A percentile compares a stretch with the other conserved stretches of the same genome.
These are phyloP conservation scores for Gossypium schwendimanii DNA, from an alignment of 441 rosid genomes.

Conservation along the genomic window DNA sequence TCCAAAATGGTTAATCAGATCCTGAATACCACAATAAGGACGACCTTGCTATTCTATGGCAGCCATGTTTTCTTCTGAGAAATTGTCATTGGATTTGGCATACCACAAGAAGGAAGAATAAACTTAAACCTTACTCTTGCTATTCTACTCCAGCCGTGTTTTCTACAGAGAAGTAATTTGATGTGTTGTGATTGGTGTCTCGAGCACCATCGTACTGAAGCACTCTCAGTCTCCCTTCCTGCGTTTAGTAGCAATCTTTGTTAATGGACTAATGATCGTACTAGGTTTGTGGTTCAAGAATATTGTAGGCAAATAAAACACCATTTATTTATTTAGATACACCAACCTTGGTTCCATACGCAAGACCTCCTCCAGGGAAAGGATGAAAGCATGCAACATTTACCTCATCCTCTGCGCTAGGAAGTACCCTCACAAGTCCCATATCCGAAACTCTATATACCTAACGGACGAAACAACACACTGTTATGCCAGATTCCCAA, in stretches of 20 bases:
- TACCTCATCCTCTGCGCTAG: conserved; percentile 90
- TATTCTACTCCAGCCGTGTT: conserved; percentile 64
- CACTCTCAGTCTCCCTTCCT: conserved; percentile 90
- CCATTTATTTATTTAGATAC: neutral
- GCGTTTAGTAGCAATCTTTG: conserved; percentile 23
- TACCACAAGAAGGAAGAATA: neutral
- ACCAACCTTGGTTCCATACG: conserved; percentile 78
- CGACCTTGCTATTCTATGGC: no score
- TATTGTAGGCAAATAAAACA: neutral
- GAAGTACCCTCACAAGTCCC: conserved; percentile 89
- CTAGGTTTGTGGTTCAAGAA: neutral
- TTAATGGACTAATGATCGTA: conserved; percentile 5
- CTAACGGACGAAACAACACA: conserved; percentile 25
- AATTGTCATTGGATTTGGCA: neutral
- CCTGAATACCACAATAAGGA: no score
- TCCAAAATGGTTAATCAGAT: neutral
- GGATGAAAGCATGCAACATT: conserved; percentile 91
- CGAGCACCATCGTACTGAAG: conserved; percentile 58
- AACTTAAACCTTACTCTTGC: conserved; percentile 10
- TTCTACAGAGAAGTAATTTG: conserved; percentile 43
- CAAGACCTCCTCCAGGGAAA: conserved; percentile 83
- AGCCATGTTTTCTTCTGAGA: no score
- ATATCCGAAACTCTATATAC: conserved; percentile 94
- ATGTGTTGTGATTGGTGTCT: conserved; percentile 36
- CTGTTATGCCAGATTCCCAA: conserved; percentile 5